Evolutionary conservation across 495 filamentous ascomycete genomes (phyloP).

Genomic region (Chaetomium cochliodes): DNA sequence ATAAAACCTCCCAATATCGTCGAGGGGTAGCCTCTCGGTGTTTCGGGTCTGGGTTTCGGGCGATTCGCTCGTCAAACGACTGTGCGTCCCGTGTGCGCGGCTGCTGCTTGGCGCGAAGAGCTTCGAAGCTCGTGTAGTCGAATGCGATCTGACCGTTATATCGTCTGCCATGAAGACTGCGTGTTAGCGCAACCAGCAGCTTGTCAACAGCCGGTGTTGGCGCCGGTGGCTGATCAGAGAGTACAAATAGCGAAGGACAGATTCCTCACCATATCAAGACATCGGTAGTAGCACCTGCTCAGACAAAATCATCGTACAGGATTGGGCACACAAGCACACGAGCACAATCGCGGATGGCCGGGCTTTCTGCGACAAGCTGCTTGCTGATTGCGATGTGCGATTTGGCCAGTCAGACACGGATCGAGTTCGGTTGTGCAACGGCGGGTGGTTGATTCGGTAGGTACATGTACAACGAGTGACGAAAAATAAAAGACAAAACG

Average conservation of each 20-base stretch:
- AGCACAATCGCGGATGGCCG: not conserved
- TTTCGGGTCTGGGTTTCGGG: no score
- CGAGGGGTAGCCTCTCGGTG: not conserved
- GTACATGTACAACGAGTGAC: constrained; percentile 7
- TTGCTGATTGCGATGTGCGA: constrained; percentile 5
- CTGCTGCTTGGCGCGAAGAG: not conserved
- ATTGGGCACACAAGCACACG: not conserved
- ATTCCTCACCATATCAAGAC: constrained; percentile 10
- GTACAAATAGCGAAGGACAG: not conserved
- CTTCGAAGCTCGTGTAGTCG: not conserved
- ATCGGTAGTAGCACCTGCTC: constrained; percentile 5
- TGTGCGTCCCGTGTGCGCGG: not conserved
- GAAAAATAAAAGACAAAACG: not conserved
- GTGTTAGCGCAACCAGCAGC: constrained; percentile 8
- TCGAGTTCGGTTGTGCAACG: not conserved
- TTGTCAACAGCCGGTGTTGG: not conserved
- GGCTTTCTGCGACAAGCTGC: not conserved
- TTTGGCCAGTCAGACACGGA: not conserved
- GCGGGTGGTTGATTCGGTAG: not conserved
- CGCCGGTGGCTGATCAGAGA: not conserved
- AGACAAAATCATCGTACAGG: constrained; percentile 6
- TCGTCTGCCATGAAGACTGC: constrained; percentile 3
- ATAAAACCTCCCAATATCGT: not conserved
- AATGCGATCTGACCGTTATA: constrained; percentile 1
- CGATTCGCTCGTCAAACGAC: no score